phyloP scores from a whole-genome alignment of 331 rosid genomes.

The Quercus tomentella region DNA sequence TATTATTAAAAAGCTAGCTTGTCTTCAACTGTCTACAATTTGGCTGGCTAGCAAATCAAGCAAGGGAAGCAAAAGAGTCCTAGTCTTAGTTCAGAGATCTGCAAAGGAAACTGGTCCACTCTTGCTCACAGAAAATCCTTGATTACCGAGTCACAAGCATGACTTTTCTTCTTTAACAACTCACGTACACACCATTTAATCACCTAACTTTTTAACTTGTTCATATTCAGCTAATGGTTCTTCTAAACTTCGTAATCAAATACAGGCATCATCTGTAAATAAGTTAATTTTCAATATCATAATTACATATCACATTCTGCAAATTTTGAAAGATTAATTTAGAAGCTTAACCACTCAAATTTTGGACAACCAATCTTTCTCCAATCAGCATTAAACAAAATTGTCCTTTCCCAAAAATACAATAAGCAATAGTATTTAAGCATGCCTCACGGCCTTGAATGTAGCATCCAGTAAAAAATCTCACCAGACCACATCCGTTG shows the following conservation, averaged over 20 bases:
- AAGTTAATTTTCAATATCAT: neutral
- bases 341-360: constrained; percentile 1
- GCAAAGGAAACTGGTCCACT: neutral
- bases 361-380: neutral
- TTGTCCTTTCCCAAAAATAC: constrained; percentile 1
- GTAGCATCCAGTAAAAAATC: constrained; percentile 42
- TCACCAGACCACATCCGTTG: constrained; percentile 89
- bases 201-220: too few species aligned
- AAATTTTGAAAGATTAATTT: neutral
- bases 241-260: neutral
- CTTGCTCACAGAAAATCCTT: neutral
- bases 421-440: constrained; percentile 11
- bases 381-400: neutral
- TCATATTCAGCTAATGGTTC: neutral
- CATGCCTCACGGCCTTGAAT: constrained; percentile 12
- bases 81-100: neutral
- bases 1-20: neutral
- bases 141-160: neutral
- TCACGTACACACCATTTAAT: neutral
- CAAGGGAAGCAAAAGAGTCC: neutral
- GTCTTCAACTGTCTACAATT: neutral
- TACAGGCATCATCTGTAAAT: neutral
- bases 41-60: neutral
- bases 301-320: neutral
- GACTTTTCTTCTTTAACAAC: neutral